Percentiles rank a stretch among this genome's conserved stretches.
Evolutionary conservation across 2,329 filamentous ascomycete species (phyloP).

Genomic region (Parastagonospora avenae): DNA sequence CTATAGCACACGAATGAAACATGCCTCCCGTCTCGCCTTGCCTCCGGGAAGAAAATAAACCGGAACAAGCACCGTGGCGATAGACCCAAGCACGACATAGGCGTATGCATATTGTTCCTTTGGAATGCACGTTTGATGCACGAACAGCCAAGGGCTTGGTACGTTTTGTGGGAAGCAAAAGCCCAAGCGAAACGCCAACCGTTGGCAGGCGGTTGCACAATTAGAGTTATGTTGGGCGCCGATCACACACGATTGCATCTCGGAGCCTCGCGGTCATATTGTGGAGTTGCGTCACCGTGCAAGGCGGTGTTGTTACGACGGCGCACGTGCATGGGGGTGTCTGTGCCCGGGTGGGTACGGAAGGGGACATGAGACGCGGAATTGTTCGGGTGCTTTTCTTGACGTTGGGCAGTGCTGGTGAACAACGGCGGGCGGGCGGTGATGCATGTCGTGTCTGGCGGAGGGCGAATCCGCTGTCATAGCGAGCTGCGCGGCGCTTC

Average conservation of each 20-base stretch:
- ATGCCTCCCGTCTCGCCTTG: constrained; percentile 8
- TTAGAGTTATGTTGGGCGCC: neutral
- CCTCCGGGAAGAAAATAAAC: neutral
- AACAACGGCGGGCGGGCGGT: no score
- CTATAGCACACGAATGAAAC: constrained; percentile 1
- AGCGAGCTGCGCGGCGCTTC: constrained; percentile 22
- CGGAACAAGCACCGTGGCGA: neutral
- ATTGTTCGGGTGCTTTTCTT: no score
- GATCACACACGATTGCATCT: neutral
- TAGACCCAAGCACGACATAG: neutral
- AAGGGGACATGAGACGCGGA: no score
- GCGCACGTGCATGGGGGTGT: no score
- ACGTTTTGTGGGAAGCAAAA: no score
- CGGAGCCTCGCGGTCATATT: neutral
- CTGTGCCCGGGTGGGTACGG: no score
- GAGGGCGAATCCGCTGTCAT: neutral
- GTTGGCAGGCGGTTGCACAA: no score
- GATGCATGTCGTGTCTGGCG: no score
- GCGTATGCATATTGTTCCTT: neutral
- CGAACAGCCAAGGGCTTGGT: neutral
- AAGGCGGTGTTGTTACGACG: neutral
- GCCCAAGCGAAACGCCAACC: no score
- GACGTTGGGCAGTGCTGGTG: no score
- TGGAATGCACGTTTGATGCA: neutral
- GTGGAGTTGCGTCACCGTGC: neutral